Base-by-base conservation (phyloP, 192 early-diverging fungal genomes). In the Mortierella alpina region DNA sequence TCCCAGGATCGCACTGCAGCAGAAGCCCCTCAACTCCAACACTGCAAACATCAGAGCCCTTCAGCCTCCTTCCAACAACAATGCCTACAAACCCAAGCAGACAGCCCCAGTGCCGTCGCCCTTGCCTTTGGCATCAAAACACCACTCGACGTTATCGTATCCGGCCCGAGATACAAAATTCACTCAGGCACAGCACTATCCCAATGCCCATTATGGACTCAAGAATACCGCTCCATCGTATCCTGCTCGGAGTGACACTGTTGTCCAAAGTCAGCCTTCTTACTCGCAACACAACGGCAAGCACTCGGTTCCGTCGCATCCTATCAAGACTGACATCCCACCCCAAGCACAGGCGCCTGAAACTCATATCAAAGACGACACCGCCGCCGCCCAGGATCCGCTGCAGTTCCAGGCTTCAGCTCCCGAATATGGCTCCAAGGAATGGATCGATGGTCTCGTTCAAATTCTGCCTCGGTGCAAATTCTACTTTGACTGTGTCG, bases 401-500 rank as follows among this genome's bases (percentile, higher is more conserved):
- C 44, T 61, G 7, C 70, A 59, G 14, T 51, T 44, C n/a, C 60
- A 61, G 48, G 49, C 22, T n/a, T 59, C 56, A 4, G 40, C 41
- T 4, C 59, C 45, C 15, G 57, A 44, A 15, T 72, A 73, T 40
- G 71, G 71, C 23, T 42, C 71, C 12, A 31, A 44, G 31, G 62
- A 58, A 50, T 73, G 71, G 71, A 65, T 51, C 17, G 54, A 69
- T 13, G 46, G 55, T 17, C 18, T 69, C 12, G 40, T 51, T 3
- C 31, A 61, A 50, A n/a, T 68, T 15, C 23, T 78, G 15, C 68
- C 75, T 7, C 65, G 23, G 6, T 78, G 14, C 58, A 63, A 55
- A 11, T 78, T 78, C 23, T 78, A 63, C 57, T 78, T 70, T 60
- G 68, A 78, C 54, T 53, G 42, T 17, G 56, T 78, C 22, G 75